A percentile compares a stretch with the other conserved stretches of the same genome.
Conservation (phyloP, 805 yeast species). For the Candida glaebosa region DNA sequence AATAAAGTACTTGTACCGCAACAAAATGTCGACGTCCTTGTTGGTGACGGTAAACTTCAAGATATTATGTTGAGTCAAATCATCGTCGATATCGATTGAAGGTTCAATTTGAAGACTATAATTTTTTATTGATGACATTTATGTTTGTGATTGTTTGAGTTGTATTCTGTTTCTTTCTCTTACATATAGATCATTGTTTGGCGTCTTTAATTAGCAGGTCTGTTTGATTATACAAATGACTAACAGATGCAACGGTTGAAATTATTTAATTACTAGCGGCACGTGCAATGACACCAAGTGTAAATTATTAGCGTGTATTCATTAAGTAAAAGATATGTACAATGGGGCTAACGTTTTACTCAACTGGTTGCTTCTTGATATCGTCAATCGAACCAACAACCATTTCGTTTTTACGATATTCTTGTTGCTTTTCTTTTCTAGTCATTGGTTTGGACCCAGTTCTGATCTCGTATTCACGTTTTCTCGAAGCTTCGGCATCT, state of each 20-base stretch:
- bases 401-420: slow-evolving; percentile 65
- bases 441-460: slow-evolving; percentile 43
- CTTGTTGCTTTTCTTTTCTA: slow-evolving; percentile 46
- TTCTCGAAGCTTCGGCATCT: slow-evolving; percentile 53
- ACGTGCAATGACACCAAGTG: slow-evolving; percentile 1
- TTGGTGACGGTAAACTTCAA: slow-evolving; percentile 14
- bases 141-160: slow-evolving; percentile 1
- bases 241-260: background rate
- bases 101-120: slow-evolving; percentile 26
- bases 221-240: background rate
- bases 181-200: slow-evolving; percentile 12
- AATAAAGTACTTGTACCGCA: background rate
- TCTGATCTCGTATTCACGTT: slow-evolving; percentile 44
- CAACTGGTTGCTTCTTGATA: slow-evolving; percentile 21
- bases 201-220: background rate
- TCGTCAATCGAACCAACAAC: slow-evolving; percentile 55
- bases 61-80: slow-evolving; percentile 8
- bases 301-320: background rate
- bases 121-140: slow-evolving; percentile 30
- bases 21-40: background rate
- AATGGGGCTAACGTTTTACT: slow-evolving; percentile 2
- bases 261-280: background rate
- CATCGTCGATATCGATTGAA: slow-evolving; percentile 11
- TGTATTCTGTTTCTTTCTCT: background rate
- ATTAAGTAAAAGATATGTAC: background rate